phyloP scores from a whole-genome alignment of 768 basidiomycete genomes.

The Mrakia hoshinonis region DNA sequence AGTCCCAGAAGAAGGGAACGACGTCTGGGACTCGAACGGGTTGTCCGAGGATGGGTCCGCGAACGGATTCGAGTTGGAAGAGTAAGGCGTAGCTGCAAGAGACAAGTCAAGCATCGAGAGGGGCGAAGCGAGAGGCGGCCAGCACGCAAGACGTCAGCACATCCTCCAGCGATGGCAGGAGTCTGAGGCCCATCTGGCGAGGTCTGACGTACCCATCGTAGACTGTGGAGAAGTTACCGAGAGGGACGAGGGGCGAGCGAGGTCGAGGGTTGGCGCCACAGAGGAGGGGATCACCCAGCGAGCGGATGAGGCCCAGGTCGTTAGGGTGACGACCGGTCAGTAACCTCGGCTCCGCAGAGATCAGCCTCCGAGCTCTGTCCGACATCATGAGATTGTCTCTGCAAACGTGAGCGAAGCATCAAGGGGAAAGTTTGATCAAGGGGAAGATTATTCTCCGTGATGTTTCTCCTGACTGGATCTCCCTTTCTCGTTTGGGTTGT shows the following conservation, averaged over 20 bases:
- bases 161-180: not conserved
- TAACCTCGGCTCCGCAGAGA: not conserved
- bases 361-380: not conserved
- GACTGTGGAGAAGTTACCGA: not conserved
- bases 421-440: too few relatives aligned
- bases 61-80: conserved; percentile 27
- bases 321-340: not conserved
- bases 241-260: too few relatives aligned
- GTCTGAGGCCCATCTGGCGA: too few relatives aligned
- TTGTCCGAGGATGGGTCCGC: conserved; percentile 21
- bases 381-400: too few relatives aligned
- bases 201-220: not conserved
- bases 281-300: not conserved
- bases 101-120: not conserved
- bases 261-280: not conserved
- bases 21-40: conserved; percentile 13
- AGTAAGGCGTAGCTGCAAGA: conserved; percentile 3
- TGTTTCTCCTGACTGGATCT: not conserved
- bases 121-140: not conserved
- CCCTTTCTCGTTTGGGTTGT: not conserved
- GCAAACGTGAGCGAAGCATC: too few relatives aligned
- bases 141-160: not conserved
- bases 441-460: too few relatives aligned
- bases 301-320: not conserved
- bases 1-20: not conserved